Base-by-base conservation (phyloP, 306 rosid genomes). In the Myrica gale region DNA sequence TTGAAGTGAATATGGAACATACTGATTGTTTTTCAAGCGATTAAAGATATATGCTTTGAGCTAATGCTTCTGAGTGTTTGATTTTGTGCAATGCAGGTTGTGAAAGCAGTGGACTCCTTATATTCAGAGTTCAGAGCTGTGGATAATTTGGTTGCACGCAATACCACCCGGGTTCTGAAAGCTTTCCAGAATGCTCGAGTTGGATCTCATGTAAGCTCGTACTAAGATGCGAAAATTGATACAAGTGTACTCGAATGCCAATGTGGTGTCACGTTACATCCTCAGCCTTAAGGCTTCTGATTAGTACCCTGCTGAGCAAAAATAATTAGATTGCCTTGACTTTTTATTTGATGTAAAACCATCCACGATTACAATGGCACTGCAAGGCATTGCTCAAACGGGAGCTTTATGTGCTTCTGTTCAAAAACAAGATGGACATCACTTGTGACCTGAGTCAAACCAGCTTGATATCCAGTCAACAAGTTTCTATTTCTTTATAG, bases 151-250 rank as follows among this genome's bases (percentile, higher is more conserved):
- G 97, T 90, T 57, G 98, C 98, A 10, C 68, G 79, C 83, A 93
- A 91, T 78, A 84, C 93, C 42, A 71, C 75, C 51, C 97, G 90
- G 55, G 97, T 88, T 76, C 93, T 93, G 43, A 84, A 86, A 78
- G 96, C 97, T 79, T 93, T 90, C 80, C 96, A 87, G 76, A 86
- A 89, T 76, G 92, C 88, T 65, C 88, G 96, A 82, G 83, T 93
- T 87, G 98, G 98, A 81, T 88, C 91, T 79, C 97, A 90, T 87
- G 98, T 93, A 69, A 83, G 91, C 80, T 17, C 47, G 51, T 16
- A 8, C 47, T 26, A 26, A 26, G 9, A 42, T 60, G 50, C 45
- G 41, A 17, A 20, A 71, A 71, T 75, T 21, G 44, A 51, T 82
- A 42, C 68, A 43, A 1, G 9, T 26, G 15, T 68, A 55, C 32